Base-by-base conservation (phyloP, 495 filamentous ascomycete species). In the Bathelium albidoporum region DNA sequence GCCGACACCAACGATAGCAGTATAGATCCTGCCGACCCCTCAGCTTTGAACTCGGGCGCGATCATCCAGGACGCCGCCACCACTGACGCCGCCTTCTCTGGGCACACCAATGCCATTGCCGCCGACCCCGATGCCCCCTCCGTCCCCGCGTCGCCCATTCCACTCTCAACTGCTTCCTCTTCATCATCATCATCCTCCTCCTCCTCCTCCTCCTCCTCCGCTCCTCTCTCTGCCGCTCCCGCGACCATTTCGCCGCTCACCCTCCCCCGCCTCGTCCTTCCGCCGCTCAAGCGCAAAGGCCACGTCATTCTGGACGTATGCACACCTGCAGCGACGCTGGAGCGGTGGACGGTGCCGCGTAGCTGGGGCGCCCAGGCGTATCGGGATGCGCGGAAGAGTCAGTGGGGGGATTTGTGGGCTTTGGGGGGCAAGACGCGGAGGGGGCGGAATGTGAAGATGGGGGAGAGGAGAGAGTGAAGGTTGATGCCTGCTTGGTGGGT, bases 371-470 rank as follows among this genome's bases (percentile, higher is more conserved):
- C 82, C 62, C 82, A 86, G 66, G 90, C 90, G 2, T 97, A 89
- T 77, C 87, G 86, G 52, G 95, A 98, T 70, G 95, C 95, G 31
- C 85, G 93, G 63, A 98, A 98, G 73, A 81, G 87, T 0, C 73
- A 73, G 41, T 97, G 94, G 94, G 94, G 95, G 49, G 94, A 98
- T 73, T 77, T 97, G 22, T 98, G 94, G 94, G 91, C 91, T 5
- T 78, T 98, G 2, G 95, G 93, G 0, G 92, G 91, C 7, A 98
- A 97, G 82, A 95, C 90, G 0, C 77, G 88, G 62, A 80, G 75
- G 43, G 71, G 90, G 52, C 83, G 84, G 32, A 77, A 90, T 1
- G 87, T 87, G 62, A 66, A 69, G 65, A 59, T 65, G 61, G 69
- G 59, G 69, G 65, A 64, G 62, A 68, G 73, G 66, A 64, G 65